phyloP scores from a whole-genome alignment of 345 rosid species.

The Tarenaya hassleriana region DNA sequence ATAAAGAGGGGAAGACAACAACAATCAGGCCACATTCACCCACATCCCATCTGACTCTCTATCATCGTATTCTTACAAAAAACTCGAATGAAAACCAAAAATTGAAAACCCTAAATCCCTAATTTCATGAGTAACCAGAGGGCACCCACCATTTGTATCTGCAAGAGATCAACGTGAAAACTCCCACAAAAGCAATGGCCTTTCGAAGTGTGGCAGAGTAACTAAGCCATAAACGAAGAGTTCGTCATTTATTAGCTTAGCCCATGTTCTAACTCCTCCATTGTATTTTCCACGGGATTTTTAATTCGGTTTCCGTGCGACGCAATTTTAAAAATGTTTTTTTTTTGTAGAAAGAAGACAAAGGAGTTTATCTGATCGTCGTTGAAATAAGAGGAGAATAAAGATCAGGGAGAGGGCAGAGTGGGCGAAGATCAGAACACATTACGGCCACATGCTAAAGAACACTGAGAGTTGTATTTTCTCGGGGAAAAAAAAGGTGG shows the following conservation, averaged over 20 bases:
- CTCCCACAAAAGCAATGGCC: constrained; percentile 23
- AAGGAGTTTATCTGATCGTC: constrained; percentile 21
- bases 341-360: background rate
- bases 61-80: too few species aligned
- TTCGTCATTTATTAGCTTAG: constrained; percentile 31
- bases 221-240: constrained; percentile 34
- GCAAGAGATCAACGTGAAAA: constrained; percentile 4
- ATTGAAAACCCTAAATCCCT: constrained; percentile 21
- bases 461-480: constrained; percentile 13
- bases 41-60: constrained; percentile 48
- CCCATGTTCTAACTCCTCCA: constrained; percentile 9
- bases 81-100: too few species aligned
- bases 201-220: constrained; percentile 16
- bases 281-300: constrained; percentile 14
- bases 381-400: constrained; percentile 7
- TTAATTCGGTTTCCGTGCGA: constrained; percentile 1
- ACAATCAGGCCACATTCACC: constrained; percentile 45
- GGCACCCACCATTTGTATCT: constrained; percentile 10
- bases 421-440: constrained; percentile 16
- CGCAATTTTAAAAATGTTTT: background rate
- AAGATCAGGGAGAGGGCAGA: constrained; percentile 3
- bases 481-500: constrained; percentile 21
- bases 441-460: constrained; percentile 21
- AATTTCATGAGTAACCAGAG: constrained; percentile 6
- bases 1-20: constrained; percentile 34